A percentile compares a stretch with the other conserved stretches of the same genome.
Conservation (phyloP, 768 basidiomycete species). For the Inosperma sp. region DNA sequence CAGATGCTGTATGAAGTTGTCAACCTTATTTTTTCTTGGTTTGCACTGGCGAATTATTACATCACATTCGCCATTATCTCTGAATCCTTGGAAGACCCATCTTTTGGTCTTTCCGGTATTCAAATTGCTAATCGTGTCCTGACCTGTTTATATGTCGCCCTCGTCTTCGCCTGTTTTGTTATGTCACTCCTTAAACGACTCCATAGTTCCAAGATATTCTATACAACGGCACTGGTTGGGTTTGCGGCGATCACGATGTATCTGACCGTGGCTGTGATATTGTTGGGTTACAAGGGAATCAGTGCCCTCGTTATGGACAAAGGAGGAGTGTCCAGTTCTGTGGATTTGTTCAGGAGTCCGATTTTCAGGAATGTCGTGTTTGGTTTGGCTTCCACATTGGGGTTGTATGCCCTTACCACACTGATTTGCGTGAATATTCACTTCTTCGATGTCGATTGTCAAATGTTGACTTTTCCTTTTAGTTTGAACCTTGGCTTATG, state of each 20-base stretch:
- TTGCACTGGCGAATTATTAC: conserved; percentile 83
- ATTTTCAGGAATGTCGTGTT: conserved; percentile 86
- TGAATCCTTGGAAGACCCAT: conserved; percentile 62
- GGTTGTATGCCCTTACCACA: conserved; percentile 79
- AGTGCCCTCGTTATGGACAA: conserved; percentile 47
- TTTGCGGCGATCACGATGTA: conserved; percentile 92
- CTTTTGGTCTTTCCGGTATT: conserved; percentile 56
- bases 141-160: conserved; percentile 82
- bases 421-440: conserved; percentile 72
- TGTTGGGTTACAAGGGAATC: conserved; percentile 80
- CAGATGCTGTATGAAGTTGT: conserved; percentile 90
- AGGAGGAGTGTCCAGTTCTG: conserved; percentile 44
- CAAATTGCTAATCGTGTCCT: conserved; percentile 71
- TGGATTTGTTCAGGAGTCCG: conserved; percentile 64
- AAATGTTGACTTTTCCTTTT: neutral
- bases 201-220: conserved; percentile 83
- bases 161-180: conserved; percentile 84
- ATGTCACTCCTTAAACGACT: conserved; percentile 87
- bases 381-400: conserved; percentile 82
- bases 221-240: conserved; percentile 79
- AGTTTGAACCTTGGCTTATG: conserved; percentile 99
- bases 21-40: conserved; percentile 92
- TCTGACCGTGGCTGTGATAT: conserved; percentile 86
- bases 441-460: neutral
- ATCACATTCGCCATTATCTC: conserved; percentile 82